Percentiles rank a stretch among this genome's conserved stretches.
Evolutionary conservation across 2,329 filamentous ascomycete genomes (phyloP).

Genomic region (Colletotrichum orchidophilum): DNA sequence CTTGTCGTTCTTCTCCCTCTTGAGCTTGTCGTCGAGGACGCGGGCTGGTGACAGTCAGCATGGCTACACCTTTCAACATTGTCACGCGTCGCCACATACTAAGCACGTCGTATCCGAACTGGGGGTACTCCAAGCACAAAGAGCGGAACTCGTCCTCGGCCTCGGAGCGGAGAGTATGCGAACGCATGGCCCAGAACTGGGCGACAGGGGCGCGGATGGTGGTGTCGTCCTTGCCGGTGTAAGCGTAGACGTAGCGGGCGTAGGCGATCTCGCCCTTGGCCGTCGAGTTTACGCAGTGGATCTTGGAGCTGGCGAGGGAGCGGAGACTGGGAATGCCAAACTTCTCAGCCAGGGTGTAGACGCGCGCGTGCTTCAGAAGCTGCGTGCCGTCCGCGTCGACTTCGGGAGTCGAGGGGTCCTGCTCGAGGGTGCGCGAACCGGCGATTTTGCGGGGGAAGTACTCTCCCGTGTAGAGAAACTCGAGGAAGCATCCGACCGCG

Average conservation of each 20-base stretch:
- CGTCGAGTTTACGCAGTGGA: conserved; percentile 89
- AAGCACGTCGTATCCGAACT: conserved; percentile 93
- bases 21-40: conserved; percentile 73
- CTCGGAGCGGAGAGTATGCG: conserved; percentile 84
- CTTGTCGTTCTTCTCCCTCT: conserved; percentile 69
- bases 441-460: conserved; percentile 80
- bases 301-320: conserved; percentile 84
- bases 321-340: conserved; percentile 76
- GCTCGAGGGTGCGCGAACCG: conserved; percentile 74
- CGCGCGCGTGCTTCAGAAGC: conserved; percentile 86
- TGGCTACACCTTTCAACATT: conserved; percentile 1
- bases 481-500: conserved; percentile 80
- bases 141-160: conserved; percentile 85
- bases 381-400: conserved; percentile 84
- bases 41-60: conserved; percentile 55
- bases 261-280: conserved; percentile 92
- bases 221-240: conserved; percentile 74
- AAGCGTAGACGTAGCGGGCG: conserved; percentile 87
- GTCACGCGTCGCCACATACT: conserved; percentile 58
- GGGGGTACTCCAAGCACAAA: conserved; percentile 88
- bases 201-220: conserved; percentile 84
- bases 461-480: conserved; percentile 86
- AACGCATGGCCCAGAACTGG: conserved; percentile 88
- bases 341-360: conserved; percentile 89
- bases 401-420: conserved; percentile 69